A percentile compares a stretch with the other conserved stretches of the same genome.
These are phyloP conservation scores for Botrytis elliptica DNA, from an alignment of 2,329 filamentous ascomycete species.

Conservation along the genomic window DNA sequence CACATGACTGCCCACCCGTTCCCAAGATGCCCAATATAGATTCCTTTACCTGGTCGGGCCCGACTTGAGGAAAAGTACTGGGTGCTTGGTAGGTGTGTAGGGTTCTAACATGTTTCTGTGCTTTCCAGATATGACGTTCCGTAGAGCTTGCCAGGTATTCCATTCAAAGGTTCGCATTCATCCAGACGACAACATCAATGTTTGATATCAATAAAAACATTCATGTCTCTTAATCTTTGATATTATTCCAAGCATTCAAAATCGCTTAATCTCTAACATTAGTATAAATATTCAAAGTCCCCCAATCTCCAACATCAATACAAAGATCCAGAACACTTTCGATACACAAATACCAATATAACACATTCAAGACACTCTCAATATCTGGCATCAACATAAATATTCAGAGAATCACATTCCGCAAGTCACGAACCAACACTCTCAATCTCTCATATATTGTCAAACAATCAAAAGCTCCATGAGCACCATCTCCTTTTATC, in stretches of 20 bases:
- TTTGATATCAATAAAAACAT: neutral
- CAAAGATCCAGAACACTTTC: neutral
- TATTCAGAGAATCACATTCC: neutral
- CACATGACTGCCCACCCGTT: neutral
- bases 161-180: too few species aligned
- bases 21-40: neutral
- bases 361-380: neutral
- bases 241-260: too few species aligned
- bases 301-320: neutral
- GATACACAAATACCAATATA: neutral
- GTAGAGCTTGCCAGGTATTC: neutral
- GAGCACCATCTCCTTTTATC: too few species aligned
- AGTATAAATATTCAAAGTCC: neutral
- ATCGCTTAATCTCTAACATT: neutral
- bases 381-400: neutral
- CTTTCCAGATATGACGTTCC: neutral
- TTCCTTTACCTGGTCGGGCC: slow-evolving; percentile 1
- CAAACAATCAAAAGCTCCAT: neutral
- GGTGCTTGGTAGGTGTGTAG: neutral
- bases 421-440: neutral
- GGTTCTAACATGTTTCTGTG: neutral
- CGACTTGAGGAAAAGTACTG: neutral
- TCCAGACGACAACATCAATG: neutral
- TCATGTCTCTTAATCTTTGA: too few species aligned
- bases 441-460: neutral